Evolutionary conservation across 176 grass and related monocot species (phyloP).

Genomic region (Phoenix dactylifera): DNA sequence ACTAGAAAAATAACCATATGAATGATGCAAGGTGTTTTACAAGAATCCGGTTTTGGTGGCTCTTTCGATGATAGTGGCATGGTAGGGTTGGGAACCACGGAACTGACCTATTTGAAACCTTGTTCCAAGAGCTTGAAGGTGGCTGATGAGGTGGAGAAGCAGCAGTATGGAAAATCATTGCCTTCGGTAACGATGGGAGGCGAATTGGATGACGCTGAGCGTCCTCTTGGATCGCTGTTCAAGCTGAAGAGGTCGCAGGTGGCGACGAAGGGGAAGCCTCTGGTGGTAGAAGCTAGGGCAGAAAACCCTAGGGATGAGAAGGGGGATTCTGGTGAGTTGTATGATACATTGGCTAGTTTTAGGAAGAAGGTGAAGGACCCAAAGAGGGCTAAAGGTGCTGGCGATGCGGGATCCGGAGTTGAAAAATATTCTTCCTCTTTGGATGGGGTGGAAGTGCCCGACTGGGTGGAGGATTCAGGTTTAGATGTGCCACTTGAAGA

Average conservation of each 20-base stretch:
- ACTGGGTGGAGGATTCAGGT: slow-evolving; percentile 28
- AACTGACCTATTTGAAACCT: slow-evolving; percentile 4
- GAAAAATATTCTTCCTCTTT: neutral
- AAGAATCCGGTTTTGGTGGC: slow-evolving; percentile 16
- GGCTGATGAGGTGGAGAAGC: slow-evolving; percentile 14
- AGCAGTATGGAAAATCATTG: slow-evolving; percentile 1
- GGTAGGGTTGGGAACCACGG: slow-evolving; percentile 1
- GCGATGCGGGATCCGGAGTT: slow-evolving; percentile 18
- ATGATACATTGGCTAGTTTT: slow-evolving; percentile 83
- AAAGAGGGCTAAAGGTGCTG: slow-evolving; percentile 44
- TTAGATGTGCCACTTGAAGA: slow-evolving; percentile 5
- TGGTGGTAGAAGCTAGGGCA: slow-evolving; percentile 10
- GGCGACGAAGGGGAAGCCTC: slow-evolving; percentile 14
- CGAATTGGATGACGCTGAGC: slow-evolving; percentile 39
- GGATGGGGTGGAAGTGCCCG: slow-evolving; percentile 4
- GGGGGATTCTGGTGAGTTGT: slow-evolving; percentile 40
- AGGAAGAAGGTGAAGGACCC: slow-evolving; percentile 75
- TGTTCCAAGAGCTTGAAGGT: slow-evolving; percentile 11
- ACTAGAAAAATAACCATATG: neutral
- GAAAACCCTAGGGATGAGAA: slow-evolving; percentile 23
- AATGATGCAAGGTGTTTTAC: neutral
- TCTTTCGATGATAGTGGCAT: neutral
- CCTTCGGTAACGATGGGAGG: slow-evolving; percentile 10
- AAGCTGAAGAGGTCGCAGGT: slow-evolving; percentile 31
- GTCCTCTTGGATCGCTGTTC: slow-evolving; percentile 35